These are phyloP conservation scores for Starmerella etchellsii DNA, from an alignment of 805 yeast species.

Conservation along the genomic window DNA sequence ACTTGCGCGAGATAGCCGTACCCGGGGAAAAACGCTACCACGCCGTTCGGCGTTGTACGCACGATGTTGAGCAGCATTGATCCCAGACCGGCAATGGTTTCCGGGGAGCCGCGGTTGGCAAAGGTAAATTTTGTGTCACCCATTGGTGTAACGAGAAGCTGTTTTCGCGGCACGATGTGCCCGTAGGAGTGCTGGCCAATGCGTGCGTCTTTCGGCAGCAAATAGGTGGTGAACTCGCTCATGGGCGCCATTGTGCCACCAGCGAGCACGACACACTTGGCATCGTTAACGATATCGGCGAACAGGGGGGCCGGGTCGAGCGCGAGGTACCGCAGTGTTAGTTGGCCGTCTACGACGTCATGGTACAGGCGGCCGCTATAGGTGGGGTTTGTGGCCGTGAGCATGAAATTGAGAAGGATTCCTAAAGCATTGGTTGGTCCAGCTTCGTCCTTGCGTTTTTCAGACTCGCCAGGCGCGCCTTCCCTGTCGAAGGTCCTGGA, in stretches of 20 bases:
- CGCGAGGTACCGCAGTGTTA: slow-evolving; percentile 48
- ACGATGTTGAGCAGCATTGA: slow-evolving; percentile 33
- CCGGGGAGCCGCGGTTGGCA: slow-evolving; percentile 39
- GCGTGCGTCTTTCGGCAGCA: slow-evolving; percentile 41
- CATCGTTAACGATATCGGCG: slow-evolving; percentile 47
- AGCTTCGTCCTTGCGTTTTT: background rate
- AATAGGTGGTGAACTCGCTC: slow-evolving; percentile 49
- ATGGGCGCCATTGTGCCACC: slow-evolving; percentile 96
- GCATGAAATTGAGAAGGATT: slow-evolving; percentile 45
- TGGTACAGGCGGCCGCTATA: slow-evolving; percentile 69
- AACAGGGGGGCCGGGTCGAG: slow-evolving; percentile 69
- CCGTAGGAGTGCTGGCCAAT: slow-evolving; percentile 58
- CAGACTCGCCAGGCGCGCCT: slow-evolving; percentile 2
- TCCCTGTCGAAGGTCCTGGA: background rate
- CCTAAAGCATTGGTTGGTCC: slow-evolving; percentile 5
- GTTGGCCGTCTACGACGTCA: slow-evolving; percentile 29
- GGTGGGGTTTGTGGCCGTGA: slow-evolving; percentile 57
- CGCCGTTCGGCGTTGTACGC: slow-evolving; percentile 50
- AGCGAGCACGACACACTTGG: slow-evolving; percentile 63
- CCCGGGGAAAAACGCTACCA: slow-evolving; percentile 76
- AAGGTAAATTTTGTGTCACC: slow-evolving; percentile 53
- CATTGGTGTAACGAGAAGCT: slow-evolving; percentile 50
- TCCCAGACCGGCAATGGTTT: slow-evolving; percentile 42
- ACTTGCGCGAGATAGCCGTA: slow-evolving; percentile 55
- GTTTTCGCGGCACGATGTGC: slow-evolving; percentile 65